Conservation (phyloP, 306 rosid genomes). For the Sechiopsis laciniata region DNA sequence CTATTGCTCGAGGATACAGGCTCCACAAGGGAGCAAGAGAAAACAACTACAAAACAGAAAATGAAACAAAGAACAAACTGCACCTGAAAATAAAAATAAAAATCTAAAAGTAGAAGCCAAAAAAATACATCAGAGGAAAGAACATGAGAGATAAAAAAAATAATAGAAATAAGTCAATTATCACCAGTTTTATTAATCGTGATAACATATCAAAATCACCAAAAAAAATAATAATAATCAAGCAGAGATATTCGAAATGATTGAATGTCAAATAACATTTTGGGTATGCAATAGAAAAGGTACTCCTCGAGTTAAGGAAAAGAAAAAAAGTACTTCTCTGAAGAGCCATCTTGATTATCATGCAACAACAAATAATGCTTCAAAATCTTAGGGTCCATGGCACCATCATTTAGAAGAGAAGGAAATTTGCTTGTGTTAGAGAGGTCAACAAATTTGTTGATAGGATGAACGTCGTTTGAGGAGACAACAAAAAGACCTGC, state of each 20-base stretch:
- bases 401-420: slow-evolving; percentile 74
- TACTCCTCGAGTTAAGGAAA: slow-evolving; percentile 3
- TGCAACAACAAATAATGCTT: slow-evolving; percentile 87
- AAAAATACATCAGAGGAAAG: too few relatives aligned
- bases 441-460: slow-evolving; percentile 71
- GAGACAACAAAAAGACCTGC: slow-evolving; percentile 93
- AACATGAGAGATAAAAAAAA: background rate
- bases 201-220: slow-evolving; percentile 6
- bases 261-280: slow-evolving; percentile 6
- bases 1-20: too few relatives aligned
- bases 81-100: too few relatives aligned
- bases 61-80: too few relatives aligned
- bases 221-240: background rate
- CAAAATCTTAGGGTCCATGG: slow-evolving; percentile 87
- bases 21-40: too few relatives aligned
- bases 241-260: slow-evolving; percentile 10
- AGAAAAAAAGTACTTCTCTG: slow-evolving; percentile 56
- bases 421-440: slow-evolving; percentile 72
- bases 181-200: background rate
- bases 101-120: too few relatives aligned
- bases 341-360: slow-evolving; percentile 75
- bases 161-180: background rate
- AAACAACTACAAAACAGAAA: too few relatives aligned
- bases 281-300: background rate
- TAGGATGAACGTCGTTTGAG: slow-evolving; percentile 82